Evolutionary conservation across 192 early-diverging fungal species (phyloP), one percentile per base, ranked within the genome.

Genomic region (Linnemannia zychae): DNA sequence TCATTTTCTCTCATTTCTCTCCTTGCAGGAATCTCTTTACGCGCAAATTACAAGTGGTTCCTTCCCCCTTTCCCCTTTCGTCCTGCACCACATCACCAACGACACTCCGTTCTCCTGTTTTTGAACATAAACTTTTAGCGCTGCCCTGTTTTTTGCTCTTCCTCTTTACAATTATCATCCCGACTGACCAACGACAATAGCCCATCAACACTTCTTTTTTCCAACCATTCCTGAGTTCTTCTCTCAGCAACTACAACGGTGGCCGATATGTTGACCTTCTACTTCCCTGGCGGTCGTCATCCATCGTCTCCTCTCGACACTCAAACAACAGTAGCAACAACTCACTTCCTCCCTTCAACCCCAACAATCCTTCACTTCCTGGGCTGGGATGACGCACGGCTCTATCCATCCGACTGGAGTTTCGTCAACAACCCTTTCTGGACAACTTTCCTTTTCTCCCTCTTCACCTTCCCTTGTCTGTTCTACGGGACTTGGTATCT

Each of bases 401-500:
- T 85, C n/a, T 22, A n/a, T 4, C 83, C 74, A 11, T 53, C 68
- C 7, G 78, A 85, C 77, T 85, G 83, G 83, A 72, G 63, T 37
- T 63, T 85, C 36, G 38, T 49, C 12, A 22, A 48, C 47, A 85
- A 85, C 28, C 83, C 83, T 2, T 85, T 85, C 48, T 85, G 83
- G 83, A 85, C 83, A 17, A 53, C 77, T 0, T 85, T 72, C 47
- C 49, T 71, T 16, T 33, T 85, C 50, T 75, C 82, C 13, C 15
- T 84, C 52, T 7, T 79, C 20, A 9, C 38, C 47, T 78, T 75
- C 24, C 83, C 83, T 22, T 85, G 77, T 48, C 74, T 85, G 12
- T 85, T 85, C 74, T 85, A 85, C 31, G 37, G 71, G 7, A 85
- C 78, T 37, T 85, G 83, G 83, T 76, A 48, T 53, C n/a, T 85